Evolutionary conservation across 192 early-diverging fungal species (phyloP).

Genomic region (Allomyces javanicus): DNA sequence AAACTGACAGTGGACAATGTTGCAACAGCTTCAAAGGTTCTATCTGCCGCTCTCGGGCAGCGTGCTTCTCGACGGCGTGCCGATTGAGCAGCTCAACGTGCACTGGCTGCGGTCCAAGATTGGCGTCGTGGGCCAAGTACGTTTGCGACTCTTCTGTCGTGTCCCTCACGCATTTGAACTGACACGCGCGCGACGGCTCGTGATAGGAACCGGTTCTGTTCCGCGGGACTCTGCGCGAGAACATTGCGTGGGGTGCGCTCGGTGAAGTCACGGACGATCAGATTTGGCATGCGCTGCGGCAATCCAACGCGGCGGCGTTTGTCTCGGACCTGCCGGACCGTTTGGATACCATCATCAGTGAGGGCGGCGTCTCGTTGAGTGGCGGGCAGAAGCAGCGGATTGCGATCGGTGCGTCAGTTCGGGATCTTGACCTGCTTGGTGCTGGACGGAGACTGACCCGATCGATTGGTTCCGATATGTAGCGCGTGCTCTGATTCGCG

Average conservation of each 20-base stretch:
- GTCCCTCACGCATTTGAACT: background rate
- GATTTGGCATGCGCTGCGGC: background rate
- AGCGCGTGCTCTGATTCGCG: slow-evolving; percentile 24
- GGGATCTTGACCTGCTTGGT: too few species aligned
- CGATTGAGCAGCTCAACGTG: slow-evolving; percentile 20
- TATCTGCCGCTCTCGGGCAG: slow-evolving; percentile 28
- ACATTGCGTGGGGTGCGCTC: slow-evolving; percentile 6
- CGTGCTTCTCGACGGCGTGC: slow-evolving; percentile 13
- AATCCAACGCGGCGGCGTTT: background rate
- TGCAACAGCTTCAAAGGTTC: slow-evolving; percentile 52
- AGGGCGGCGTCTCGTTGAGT: slow-evolving; percentile 4
- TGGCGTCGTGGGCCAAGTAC: slow-evolving; percentile 13
- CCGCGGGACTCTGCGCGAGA: background rate
- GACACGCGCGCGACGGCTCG: background rate
- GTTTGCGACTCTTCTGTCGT: background rate
- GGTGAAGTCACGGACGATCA: slow-evolving; percentile 12
- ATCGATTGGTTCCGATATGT: slow-evolving; percentile 4
- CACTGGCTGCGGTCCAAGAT: slow-evolving; percentile 13
- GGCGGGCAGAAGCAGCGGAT: slow-evolving; percentile 7
- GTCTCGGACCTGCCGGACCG: background rate
- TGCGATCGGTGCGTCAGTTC: slow-evolving; percentile 2
- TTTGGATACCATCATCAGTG: slow-evolving; percentile 12
- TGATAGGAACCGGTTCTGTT: background rate
- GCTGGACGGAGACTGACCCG: too few species aligned
- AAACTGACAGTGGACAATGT: slow-evolving; percentile 14